These are phyloP conservation scores for Citrus sp. DNA, from an alignment of 345 rosid species.

Conservation along the genomic window DNA sequence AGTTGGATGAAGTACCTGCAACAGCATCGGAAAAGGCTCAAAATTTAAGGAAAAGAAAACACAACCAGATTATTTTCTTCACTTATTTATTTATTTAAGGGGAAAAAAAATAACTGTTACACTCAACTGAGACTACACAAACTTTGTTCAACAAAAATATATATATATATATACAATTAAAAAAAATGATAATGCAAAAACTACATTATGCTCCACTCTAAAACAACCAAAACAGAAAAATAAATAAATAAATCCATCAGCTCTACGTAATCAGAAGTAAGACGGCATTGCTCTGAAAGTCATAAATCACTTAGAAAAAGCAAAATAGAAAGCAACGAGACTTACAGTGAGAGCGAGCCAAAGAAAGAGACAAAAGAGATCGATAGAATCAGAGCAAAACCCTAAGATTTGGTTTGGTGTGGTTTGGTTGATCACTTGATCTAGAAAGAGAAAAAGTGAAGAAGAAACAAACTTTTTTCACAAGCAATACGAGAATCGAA, in stretches of 20 bases:
- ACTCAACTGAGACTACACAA: background rate
- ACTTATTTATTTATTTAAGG: too few relatives aligned
- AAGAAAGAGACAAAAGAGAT: background rate
- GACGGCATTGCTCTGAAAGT: background rate
- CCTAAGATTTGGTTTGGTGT: background rate
- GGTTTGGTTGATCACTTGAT: background rate
- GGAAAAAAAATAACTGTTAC: background rate
- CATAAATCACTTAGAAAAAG: background rate
- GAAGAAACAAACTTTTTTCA: background rate
- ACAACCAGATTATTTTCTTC: too few relatives aligned
- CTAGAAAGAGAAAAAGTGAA: background rate
- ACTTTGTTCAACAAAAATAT: background rate
- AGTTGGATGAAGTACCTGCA: background rate
- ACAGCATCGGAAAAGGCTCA: background rate
- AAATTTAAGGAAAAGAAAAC: too few relatives aligned
- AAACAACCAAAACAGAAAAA: background rate
- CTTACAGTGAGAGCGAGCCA: conserved; percentile 12
- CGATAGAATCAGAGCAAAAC: conserved; percentile 4
- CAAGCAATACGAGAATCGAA: background rate
- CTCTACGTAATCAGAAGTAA: background rate
- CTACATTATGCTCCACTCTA: background rate
- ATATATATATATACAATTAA: background rate
- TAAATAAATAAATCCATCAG: background rate
- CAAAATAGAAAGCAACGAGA: background rate
- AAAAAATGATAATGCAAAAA: background rate